Conservation (phyloP, 441 rosid species). For the Croton laevigatus region DNA sequence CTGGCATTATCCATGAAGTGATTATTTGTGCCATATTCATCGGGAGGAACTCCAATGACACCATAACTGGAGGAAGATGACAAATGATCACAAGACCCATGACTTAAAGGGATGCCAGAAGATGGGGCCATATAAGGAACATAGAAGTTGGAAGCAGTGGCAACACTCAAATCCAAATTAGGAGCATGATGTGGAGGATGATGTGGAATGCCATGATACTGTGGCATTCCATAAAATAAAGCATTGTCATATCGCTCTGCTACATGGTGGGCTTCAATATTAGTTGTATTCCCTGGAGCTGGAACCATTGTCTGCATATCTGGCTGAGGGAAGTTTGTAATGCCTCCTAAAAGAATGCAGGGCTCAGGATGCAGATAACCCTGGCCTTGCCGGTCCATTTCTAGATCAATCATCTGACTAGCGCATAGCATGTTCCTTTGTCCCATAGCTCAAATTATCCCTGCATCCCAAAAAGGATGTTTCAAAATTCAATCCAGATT, state of each 20-base stretch:
- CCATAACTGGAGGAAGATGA: conserved; percentile 46
- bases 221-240: conserved; percentile 45
- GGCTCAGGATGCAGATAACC: conserved; percentile 47
- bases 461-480: conserved; percentile 24
- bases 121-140: conserved; percentile 38
- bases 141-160: conserved; percentile 47
- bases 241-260: conserved; percentile 49
- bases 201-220: conserved; percentile 48
- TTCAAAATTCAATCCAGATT: conserved; percentile 13
- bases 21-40: conserved; percentile 48
- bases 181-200: conserved; percentile 39
- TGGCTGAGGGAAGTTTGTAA: conserved; percentile 44
- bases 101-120: conserved; percentile 41
- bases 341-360: conserved; percentile 42
- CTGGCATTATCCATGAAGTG: conserved; percentile 51
- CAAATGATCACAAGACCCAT: conserved; percentile 45
- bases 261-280: conserved; percentile 39
- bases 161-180: conserved; percentile 45
- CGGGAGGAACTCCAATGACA: conserved; percentile 49
- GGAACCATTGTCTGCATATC: conserved; percentile 41
- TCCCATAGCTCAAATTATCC: conserved; percentile 47
- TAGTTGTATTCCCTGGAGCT: conserved; percentile 39
- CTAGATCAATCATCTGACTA: conserved; percentile 46
- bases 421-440: conserved; percentile 47
- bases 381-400: conserved; percentile 50